Base-by-base conservation (phyloP, 2,329 filamentous ascomycete genomes). In the Botrytis tulipae region DNA sequence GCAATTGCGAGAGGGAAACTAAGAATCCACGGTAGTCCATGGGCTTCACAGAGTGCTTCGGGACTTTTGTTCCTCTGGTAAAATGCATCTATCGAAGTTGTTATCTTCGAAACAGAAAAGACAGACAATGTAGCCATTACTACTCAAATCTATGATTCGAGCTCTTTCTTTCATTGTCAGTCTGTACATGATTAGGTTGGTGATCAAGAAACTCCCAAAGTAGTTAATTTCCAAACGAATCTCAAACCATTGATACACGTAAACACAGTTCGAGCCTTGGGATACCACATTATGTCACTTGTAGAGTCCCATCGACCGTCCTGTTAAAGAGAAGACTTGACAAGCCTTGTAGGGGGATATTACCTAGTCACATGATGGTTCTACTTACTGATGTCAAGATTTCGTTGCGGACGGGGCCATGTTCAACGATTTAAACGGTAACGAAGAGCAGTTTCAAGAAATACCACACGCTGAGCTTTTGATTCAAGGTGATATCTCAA, bases 41-140 rank as follows among this genome's bases (percentile, higher is more conserved):
- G 40, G 10, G 59, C 37, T 32, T 63, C n/a, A 20, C 14, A 20
- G 4, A 32, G 35, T 44, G 18, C 6, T 48, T 22, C n/a, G 18
- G 32, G 44, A 51, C 51, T 35, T 18, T 54, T 71, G 8, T 63
- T 74, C 35, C 44, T 54, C 20, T 6, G 59, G 32, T 32, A 48
- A 10, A 29, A 37, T 18, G 3, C 35, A n/a, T 22, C 18, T 59
- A 5, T 69, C 32, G 44, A 74, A 71, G 59, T 73, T 74, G 22
- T 63, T 54, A 72, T 83, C 82, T 51, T 78, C 76, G 65, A 82
- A 83, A 6, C 80, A 74, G 5, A 84, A 72, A 4, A 80, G 81
- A 1, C 76, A 77, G 25, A 83, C 51, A 79, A 76, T 8, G 6
- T 46, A 79, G 1, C 81, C 82, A 51, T 81, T 77, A 74, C 83